Conservation (phyloP, 2,329 filamentous ascomycete genomes). For the Fusarium sambucinum region DNA sequence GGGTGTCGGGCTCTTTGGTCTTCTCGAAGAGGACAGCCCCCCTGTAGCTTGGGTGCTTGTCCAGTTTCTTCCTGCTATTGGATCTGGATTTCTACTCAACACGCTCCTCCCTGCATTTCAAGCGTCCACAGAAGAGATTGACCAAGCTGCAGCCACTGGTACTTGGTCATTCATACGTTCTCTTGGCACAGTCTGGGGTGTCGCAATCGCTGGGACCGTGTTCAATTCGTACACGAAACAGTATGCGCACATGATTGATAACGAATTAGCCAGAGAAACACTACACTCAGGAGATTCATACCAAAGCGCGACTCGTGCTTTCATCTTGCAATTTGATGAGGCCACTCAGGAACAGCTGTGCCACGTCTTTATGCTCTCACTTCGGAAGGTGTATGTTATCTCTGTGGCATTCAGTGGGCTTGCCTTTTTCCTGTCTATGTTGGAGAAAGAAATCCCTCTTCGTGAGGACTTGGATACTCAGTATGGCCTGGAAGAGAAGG, state of each 20-base stretch:
- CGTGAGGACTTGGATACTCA: conserved; percentile 47
- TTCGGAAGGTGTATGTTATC: conserved; percentile 45
- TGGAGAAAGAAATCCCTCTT: conserved; percentile 47
- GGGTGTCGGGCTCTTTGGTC: conserved; percentile 56
- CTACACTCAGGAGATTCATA: conserved; percentile 49
- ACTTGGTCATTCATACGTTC: conserved; percentile 59
- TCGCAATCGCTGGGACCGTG: conserved; percentile 58
- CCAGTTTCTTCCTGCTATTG: conserved; percentile 56
- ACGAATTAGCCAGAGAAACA: conserved; percentile 22
- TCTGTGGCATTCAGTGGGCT: conserved; percentile 38
- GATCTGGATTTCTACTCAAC: conserved; percentile 58
- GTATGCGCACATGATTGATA: conserved; percentile 42
- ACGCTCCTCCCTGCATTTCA: conserved; percentile 59
- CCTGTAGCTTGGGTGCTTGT: conserved; percentile 55
- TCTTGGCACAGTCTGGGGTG: conserved; percentile 60
- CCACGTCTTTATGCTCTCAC: conserved; percentile 42
- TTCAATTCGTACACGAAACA: conserved; percentile 52
- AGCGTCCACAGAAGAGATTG: conserved; percentile 51
- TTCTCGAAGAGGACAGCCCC: conserved; percentile 52
- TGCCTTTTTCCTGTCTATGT: conserved; percentile 41
- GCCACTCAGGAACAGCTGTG: conserved; percentile 39
- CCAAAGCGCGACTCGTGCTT: conserved; percentile 43
- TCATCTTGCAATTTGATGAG: conserved; percentile 41
- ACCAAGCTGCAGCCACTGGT: conserved; percentile 53
- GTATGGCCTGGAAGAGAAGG: conserved; percentile 21